Conservation (phyloP, 768 basidiomycete species). For the Galerina marginata region DNA sequence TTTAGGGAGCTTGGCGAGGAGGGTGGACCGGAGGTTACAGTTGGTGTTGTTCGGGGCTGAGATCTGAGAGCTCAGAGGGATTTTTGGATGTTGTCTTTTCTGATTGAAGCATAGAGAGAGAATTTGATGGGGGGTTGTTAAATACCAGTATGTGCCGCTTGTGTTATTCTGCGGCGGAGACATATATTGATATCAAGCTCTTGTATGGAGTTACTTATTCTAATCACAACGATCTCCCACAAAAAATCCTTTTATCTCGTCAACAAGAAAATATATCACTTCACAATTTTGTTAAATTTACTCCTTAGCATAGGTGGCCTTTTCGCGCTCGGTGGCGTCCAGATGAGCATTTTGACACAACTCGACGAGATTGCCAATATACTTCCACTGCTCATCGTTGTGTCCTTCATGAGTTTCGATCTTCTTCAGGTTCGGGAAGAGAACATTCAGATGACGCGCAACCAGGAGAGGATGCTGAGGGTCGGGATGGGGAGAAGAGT, state of each 20-base stretch:
- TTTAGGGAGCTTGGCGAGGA: slow-evolving; percentile 36
- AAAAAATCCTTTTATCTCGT: too few relatives aligned
- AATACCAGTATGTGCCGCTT: too few relatives aligned
- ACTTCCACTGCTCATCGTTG: slow-evolving; percentile 1
- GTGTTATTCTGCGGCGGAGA: too few relatives aligned
- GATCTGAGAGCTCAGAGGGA: background rate
- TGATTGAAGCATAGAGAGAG: too few relatives aligned
- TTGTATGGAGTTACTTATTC: too few relatives aligned
- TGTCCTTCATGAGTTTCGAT: slow-evolving; percentile 7
- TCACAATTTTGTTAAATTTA: too few relatives aligned
- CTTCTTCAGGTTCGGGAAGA: slow-evolving; percentile 13
- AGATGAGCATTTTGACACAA: background rate
- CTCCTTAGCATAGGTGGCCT: too few relatives aligned
- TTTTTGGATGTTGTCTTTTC: too few relatives aligned
- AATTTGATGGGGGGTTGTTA: too few relatives aligned
- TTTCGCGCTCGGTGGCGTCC: background rate
- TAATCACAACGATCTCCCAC: too few relatives aligned
- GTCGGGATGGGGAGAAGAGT: background rate
- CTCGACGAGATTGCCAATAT: background rate
- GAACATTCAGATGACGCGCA: slow-evolving; percentile 14
- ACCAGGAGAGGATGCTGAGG: background rate
- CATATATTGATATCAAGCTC: too few relatives aligned
- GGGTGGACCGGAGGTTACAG: slow-evolving; percentile 70
- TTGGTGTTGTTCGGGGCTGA: slow-evolving; percentile 69
- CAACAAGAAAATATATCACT: too few relatives aligned